Base-by-base conservation (phyloP, 2,329 filamentous ascomycete genomes). In the Nemania abortiva region DNA sequence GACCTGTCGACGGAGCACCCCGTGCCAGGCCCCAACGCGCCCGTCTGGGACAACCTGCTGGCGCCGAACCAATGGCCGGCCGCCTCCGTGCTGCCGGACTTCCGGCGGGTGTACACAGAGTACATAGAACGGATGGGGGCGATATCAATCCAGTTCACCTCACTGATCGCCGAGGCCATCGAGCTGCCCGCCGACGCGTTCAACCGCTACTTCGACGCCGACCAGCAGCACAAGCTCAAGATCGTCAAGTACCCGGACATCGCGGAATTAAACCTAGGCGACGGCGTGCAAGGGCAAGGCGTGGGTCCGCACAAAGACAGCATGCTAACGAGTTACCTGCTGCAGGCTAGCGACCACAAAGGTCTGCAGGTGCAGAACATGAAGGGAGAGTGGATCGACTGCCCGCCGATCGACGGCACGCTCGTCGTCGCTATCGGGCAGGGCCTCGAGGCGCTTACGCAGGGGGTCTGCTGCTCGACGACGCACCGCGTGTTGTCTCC, bases 381-480 rank as follows among this genome's bases (percentile, higher is more conserved):
- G 66, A 79, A 82, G 39, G 94, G 94, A 37, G 81, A 89, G 70
- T 97, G 94, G 94, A 90, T 97, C 75, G 92, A 95, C 80, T 94
- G 91, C 77, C 89, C 91, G 72, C 94, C 94, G 0, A 85, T 94
- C 37, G 82, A 85, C 22, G 91, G 91, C 1, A 96, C 94, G 56
- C 86, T 97, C 3, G 94, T 97, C 1, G 93, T 97, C 0, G 93
- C 93, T 9, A 94, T 97, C 74, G 94, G 94, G 0, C 94, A 97
- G 81, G 94, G 92, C 0, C 86, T 97, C 75, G 94, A 97, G 83
- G 94, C 94, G 4, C 82, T 97, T 73, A 97, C 94, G 22, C 89
- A 89, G 70, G 94, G 94, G 37, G 93, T 96, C 2, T 96, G 93
- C 79, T 89, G 91, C 72, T 88, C 89, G 70, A 97, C 94, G 2